A percentile compares a stretch with the other conserved stretches of the same genome.
Conservation (phyloP, 306 rosid genomes). For the Quercus aquifolioides region DNA sequence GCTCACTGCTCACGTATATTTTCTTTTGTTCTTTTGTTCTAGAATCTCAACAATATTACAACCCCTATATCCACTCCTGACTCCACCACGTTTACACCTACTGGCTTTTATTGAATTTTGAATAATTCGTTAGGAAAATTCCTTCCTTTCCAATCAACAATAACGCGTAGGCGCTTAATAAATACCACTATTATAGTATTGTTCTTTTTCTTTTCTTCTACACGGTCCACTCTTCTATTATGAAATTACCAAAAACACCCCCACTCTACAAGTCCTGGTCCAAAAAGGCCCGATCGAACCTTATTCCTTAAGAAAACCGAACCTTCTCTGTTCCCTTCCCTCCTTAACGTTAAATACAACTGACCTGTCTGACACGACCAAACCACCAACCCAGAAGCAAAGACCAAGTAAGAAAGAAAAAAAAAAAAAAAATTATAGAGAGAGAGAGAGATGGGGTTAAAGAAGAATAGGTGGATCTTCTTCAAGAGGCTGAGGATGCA, state of each 20-base stretch:
- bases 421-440: background rate
- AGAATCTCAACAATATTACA: background rate
- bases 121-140: background rate
- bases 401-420: background rate
- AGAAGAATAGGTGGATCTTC: constrained; percentile 37
- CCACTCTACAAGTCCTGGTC: background rate
- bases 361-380: background rate
- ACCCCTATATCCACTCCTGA: background rate
- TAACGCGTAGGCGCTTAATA: too few species aligned
- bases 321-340: background rate
- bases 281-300: background rate
- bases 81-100: background rate
- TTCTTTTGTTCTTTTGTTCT: too few species aligned
- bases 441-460: constrained; percentile 8
- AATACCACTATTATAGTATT: too few species aligned
- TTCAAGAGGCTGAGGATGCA: constrained; percentile 50
- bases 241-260: constrained; percentile 17
- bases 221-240: background rate
- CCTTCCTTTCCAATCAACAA: too few species aligned
- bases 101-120: background rate
- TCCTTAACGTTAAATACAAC: background rate
- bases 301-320: constrained; percentile 12
- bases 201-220: too few species aligned
- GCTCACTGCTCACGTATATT: too few species aligned
- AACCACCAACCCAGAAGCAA: background rate